Percentiles rank a stretch among this genome's conserved stretches.
These are phyloP conservation scores for Telfairia occidentalis DNA, from an alignment of 331 rosid species.

Conservation along the genomic window DNA sequence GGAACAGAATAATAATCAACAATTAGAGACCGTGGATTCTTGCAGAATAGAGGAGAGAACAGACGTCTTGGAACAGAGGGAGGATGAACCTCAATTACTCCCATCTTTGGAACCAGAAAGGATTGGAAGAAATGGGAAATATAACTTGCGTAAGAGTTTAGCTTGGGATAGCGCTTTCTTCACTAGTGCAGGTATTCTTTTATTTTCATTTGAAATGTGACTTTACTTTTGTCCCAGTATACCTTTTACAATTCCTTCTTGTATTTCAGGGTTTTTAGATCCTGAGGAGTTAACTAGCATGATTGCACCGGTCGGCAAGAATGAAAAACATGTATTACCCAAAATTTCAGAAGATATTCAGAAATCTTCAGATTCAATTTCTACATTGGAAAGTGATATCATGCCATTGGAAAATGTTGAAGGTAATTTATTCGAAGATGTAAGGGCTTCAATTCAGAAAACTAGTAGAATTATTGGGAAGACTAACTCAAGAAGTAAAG, in stretches of 20 bases:
- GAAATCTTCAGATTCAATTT: constrained; percentile 60
- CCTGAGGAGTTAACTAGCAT: constrained; percentile 75
- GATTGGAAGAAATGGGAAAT: constrained; percentile 37
- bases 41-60: constrained; percentile 40
- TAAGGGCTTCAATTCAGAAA: constrained; percentile 93
- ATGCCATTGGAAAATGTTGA: constrained; percentile 53
- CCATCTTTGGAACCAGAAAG: constrained; percentile 32
- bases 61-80: constrained; percentile 30
- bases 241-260: background rate
- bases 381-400: constrained; percentile 64
- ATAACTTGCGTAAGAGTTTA: constrained; percentile 81
- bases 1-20: constrained; percentile 5
- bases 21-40: constrained; percentile 31
- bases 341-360: constrained; percentile 63
- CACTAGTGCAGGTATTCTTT: constrained; percentile 65
- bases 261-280: constrained; percentile 70
- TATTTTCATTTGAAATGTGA: background rate
- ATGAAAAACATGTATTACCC: constrained; percentile 36
- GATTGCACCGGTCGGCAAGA: constrained; percentile 59
- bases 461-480: constrained; percentile 31
- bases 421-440: constrained; percentile 62
- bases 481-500: constrained; percentile 23
- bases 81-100: constrained; percentile 31
- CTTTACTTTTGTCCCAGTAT: background rate
- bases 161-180: constrained; percentile 97